Evolutionary conservation across 306 rosid species (phyloP), one percentile per base, ranked within the genome.

Genomic region (Benincasa hispida): DNA sequence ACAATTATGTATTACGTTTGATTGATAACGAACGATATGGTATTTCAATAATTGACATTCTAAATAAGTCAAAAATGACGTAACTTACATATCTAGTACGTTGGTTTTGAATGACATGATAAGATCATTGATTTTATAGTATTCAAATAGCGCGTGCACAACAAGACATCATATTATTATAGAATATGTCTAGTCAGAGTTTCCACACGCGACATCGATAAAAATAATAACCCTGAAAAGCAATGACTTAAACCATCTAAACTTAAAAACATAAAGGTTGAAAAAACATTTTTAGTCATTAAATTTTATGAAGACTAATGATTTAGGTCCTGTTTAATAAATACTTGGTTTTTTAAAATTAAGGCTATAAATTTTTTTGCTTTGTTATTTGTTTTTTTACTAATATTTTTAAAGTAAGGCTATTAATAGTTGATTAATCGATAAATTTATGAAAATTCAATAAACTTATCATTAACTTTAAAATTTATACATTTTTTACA

Each of bases 261-360:
- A 22, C 62, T n/a, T 51, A 11, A 45, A 42, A 42, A 11, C 3
- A 39, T 39, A n/a, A n/a, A n/a, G n/a, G n/a, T n/a, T n/a, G n/a
- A n/a, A n/a, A n/a, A 32, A 32, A 32, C 5, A 6, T 39, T 39
- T 39, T 39, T 39, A 5, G 42, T 39, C 6, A 39, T 39, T 3
- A 39, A 39, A 10, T 39, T 7, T 39, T 39, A n/a, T n/a, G n/a
- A n/a, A n/a, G n/a, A n/a, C n/a, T n/a, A 39, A 39, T 1, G 0
- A 39, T 39, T 39, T 1, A 39, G 0, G 0, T 1, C 10, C 0
- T 1, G 1, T 39, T 39, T 39, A 6, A 2, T 8, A n/a, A 8
- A 0, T 3, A 10, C 12, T 45, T 45, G 17, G 4, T 45, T 45
- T 45, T 45, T 11, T 11, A 45, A 45, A 45, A 12, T 45, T 9